Base-by-base conservation (phyloP, 306 rosid genomes). In the Rosa multiflora region DNA sequence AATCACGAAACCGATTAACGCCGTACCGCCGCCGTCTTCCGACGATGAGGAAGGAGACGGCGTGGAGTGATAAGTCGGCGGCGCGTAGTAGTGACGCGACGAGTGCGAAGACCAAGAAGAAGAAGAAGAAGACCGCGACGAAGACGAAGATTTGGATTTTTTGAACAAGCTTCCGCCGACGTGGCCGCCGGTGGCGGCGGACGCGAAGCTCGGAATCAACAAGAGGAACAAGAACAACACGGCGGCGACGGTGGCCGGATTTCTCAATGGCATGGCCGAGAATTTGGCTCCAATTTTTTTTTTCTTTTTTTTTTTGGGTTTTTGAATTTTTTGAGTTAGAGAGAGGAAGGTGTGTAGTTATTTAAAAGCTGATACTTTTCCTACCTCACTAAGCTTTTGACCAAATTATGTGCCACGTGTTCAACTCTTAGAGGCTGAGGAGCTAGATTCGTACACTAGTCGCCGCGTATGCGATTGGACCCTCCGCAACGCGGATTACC, bases 151-250 rank as follows among this genome's bases (percentile, higher is more conserved):
- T 10, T 85, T 78, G 10, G 86, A 88, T 13, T n/a, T 21, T 2
- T 8, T 21, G 82, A 91, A 93, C 15, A 93, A 64, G 70, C 85
- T 88, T 10, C 98, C 98, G 42, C 98, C 98, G 78, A 91, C 79
- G 52, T 97, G 42, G 4, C 98, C 98, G 11, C 97, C 97, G 2
- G 97, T 88, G 18, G 98, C 97, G 10, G 97, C 97, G 46, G 88
- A 76, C 3, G 92, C 89, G 5, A 83, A 53, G 67, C 75, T 86
- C 3, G 93, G 90, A 85, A 83, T 77, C 80, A 93, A 82, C 9
- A 93, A 63, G 39, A 93, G 32, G 11, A 93, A 93, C 2, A 26
- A 10, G 4, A 86, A 68, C 70, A 93, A 66, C 0, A 90, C 29
- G 29, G 26, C 79, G 62, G 84, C 87, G 8, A 92, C 91, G 7